Conservation (phyloP, 768 basidiomycete species). For the Panus rudis region DNA sequence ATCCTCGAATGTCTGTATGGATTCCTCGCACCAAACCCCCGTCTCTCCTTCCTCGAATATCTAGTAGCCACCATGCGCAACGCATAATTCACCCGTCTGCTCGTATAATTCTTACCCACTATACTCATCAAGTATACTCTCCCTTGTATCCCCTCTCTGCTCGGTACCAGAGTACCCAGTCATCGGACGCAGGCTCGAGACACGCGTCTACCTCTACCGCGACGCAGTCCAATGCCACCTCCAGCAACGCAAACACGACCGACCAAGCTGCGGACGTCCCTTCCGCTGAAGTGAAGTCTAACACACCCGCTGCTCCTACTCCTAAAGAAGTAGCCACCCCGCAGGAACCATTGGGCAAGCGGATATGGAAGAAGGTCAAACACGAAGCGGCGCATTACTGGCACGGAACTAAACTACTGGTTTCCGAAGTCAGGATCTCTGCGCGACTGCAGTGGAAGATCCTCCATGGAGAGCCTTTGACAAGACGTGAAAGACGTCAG, state of each 20-base stretch:
- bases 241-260: no score
- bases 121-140: conserved; percentile 8
- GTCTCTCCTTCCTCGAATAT: conserved; percentile 35
- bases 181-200: conserved; percentile 12
- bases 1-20: conserved; percentile 66
- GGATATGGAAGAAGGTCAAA: conserved; percentile 90
- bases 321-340: conserved; percentile 28
- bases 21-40: conserved; percentile 53
- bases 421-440: conserved; percentile 90
- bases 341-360: conserved; percentile 39
- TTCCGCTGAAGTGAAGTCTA: conserved; percentile 37
- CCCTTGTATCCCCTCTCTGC: conserved; percentile 12
- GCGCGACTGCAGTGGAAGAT: conserved; percentile 85
- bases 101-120: conserved; percentile 9
- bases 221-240: conserved; percentile 11
- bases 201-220: conserved; percentile 8
- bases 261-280: conserved; percentile 20
- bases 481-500: conserved; percentile 90
- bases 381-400: conserved; percentile 96
- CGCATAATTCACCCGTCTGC: conserved; percentile 12
- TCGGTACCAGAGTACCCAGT: conserved; percentile 31
- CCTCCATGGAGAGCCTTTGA: conserved; percentile 83
- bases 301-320: conserved; percentile 35
- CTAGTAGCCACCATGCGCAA: conserved; percentile 16
- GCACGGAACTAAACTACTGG: conserved; percentile 91